Evolutionary conservation across 2,329 filamentous ascomycete genomes (phyloP).

Genomic region (Trichoderma lentiforme): DNA sequence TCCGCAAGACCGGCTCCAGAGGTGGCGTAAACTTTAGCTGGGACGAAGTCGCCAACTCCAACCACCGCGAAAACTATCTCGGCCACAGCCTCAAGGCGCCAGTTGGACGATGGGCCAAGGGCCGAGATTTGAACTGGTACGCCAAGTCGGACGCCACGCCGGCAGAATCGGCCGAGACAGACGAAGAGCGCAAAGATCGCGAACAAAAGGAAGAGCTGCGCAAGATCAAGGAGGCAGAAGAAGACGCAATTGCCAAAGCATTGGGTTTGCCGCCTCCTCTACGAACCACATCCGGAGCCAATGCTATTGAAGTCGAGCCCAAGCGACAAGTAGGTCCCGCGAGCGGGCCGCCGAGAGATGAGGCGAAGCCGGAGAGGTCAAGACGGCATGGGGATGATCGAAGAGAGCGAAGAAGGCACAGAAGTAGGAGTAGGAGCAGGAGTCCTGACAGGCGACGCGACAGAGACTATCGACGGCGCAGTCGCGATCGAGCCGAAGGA

Average conservation of each 20-base stretch:
- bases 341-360: slow-evolving; percentile 24
- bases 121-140: slow-evolving; percentile 64
- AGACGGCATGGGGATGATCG: slow-evolving; percentile 33
- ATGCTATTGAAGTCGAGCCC: slow-evolving; percentile 62
- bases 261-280: slow-evolving; percentile 72
- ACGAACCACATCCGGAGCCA: slow-evolving; percentile 58
- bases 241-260: slow-evolving; percentile 82
- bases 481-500: slow-evolving; percentile 19
- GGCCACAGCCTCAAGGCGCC: slow-evolving; percentile 90
- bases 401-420: slow-evolving; percentile 33
- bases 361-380: slow-evolving; percentile 28
- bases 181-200: slow-evolving; percentile 55
- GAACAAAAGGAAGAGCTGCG: slow-evolving; percentile 74
- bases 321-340: slow-evolving; percentile 35
- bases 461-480: slow-evolving; percentile 18
- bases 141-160: slow-evolving; percentile 50
- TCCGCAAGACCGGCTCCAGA: slow-evolving; percentile 86
- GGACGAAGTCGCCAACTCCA: slow-evolving; percentile 85
- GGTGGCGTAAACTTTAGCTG: slow-evolving; percentile 96
- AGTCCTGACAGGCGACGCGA: slow-evolving; percentile 30
- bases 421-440: slow-evolving; percentile 31
- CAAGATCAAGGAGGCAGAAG: slow-evolving; percentile 84
- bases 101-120: slow-evolving; percentile 87
- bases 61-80: slow-evolving; percentile 84
- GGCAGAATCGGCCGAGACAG: slow-evolving; percentile 49